These are phyloP conservation scores for Penicillium sp. DNA, from an alignment of 2,329 filamentous ascomycete genomes.

Conservation along the genomic window DNA sequence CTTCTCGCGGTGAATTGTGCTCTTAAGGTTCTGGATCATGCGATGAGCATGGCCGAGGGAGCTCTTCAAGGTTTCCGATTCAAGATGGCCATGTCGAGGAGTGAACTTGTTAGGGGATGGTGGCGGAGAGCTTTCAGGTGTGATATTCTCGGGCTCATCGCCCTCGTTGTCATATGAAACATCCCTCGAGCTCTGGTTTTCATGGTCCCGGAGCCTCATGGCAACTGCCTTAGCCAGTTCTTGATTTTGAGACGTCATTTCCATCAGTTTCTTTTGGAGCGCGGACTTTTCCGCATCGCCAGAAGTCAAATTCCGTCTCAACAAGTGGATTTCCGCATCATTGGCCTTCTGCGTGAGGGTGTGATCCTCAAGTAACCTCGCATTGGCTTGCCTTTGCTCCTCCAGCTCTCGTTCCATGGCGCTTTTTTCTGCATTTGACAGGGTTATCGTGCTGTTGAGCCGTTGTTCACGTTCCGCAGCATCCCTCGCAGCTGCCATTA, in stretches of 20 bases:
- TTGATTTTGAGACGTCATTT: conserved; percentile 83
- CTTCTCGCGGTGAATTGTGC: conserved; percentile 95
- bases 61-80: conserved; percentile 91
- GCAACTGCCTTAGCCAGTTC: conserved; percentile 85
- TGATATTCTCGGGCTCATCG: conserved; percentile 66
- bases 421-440: conserved; percentile 72
- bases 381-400: conserved; percentile 76
- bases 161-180: conserved; percentile 64
- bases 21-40: conserved; percentile 93
- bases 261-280: conserved; percentile 82
- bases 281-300: conserved; percentile 76
- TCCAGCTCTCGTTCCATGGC: conserved; percentile 82
- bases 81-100: conserved; percentile 85
- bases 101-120: conserved; percentile 88
- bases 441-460: conserved; percentile 69
- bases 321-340: conserved; percentile 80
- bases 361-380: conserved; percentile 80
- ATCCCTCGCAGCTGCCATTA: conserved; percentile 71
- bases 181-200: conserved; percentile 61
- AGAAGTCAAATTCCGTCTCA: conserved; percentile 75
- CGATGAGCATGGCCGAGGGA: conserved; percentile 92
- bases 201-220: conserved; percentile 66
- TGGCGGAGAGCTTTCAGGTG: conserved; percentile 87
- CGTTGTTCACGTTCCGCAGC: conserved; percentile 79
- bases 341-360: conserved; percentile 74